These are phyloP conservation scores for Thermothielavioides terrestris DNA, from an alignment of 495 filamentous ascomycete genomes.

Conservation along the genomic window DNA sequence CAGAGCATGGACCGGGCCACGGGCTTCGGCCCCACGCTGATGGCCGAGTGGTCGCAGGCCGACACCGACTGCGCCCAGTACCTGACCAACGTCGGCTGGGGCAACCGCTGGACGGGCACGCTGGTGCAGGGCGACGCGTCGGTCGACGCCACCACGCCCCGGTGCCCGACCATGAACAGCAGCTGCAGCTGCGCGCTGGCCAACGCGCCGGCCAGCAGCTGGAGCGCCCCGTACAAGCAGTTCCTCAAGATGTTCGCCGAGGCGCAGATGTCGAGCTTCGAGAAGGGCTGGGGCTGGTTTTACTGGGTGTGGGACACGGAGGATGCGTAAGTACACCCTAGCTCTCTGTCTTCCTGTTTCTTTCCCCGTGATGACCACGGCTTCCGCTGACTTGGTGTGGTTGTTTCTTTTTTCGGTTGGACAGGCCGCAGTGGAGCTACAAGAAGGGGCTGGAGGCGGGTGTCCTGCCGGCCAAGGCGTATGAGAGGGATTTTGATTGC, in stretches of 20 bases:
- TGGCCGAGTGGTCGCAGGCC: conserved; percentile 96
- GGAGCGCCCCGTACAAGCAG: conserved; percentile 67
- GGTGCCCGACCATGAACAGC: conserved; percentile 57
- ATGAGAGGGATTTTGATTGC: conserved; percentile 69
- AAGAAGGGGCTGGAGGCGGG: conserved; percentile 75
- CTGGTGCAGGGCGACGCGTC: conserved; percentile 47
- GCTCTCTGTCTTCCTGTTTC: neutral
- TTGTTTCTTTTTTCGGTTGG: conserved; percentile 39
- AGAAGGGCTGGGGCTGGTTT: conserved; percentile 91
- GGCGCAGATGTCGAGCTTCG: conserved; percentile 90
- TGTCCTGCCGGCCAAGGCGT: conserved; percentile 73
- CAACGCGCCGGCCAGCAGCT: conserved; percentile 61
- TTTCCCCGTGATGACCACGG: neutral
- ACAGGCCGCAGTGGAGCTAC: conserved; percentile 88
- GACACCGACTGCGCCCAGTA: conserved; percentile 89
- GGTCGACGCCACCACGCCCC: conserved; percentile 48
- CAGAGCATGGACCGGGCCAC: conserved; percentile 59
- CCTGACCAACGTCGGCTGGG: conserved; percentile 83
- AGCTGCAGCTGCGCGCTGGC: conserved; percentile 66
- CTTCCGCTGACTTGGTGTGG: conserved; percentile 28
- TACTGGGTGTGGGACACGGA: conserved; percentile 80
- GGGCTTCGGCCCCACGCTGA: conserved; percentile 93
- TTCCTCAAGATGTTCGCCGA: conserved; percentile 86
- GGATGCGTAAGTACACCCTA: conserved; percentile 23
- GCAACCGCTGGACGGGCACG: conserved; percentile 87